Base-by-base conservation (phyloP, 495 filamentous ascomycete species). In the Trichoderma orchidacearum region DNA sequence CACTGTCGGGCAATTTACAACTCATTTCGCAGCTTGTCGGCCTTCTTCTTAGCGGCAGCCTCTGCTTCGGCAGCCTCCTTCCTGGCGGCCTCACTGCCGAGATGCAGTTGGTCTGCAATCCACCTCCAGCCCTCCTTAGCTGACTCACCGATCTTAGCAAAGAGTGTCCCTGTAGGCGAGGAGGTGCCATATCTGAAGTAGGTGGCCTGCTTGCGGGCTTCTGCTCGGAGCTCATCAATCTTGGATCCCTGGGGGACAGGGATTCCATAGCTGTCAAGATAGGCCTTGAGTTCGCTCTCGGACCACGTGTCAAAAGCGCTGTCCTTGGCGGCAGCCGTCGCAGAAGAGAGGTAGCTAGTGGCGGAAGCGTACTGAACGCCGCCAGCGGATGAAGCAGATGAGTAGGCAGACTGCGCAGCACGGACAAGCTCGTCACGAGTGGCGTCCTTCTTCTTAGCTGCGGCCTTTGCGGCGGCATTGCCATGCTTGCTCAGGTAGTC, bases 121-220 rank as follows among this genome's bases (percentile, higher is more conserved):
- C 87, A 89, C 41, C 86, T 71, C 66, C 71, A 75, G 5, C 68
- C 67, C 27, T 62, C 66, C 62, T 72, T 67, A 50, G 78, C 69
- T 41, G 70, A 72, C 50, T 81, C 76, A 60, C 76, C 68, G 53
- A 89, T 54, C 68, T 81, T 83, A 63, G 80, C 83, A 57, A 81
- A 83, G 51, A 89, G 70, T 4, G 83, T 86, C 28, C 75, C 78
- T 56, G 77, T 70, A 0, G 86, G 86, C 25, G 69, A 81, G 18
- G 75, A 82, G 8, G 85, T 87, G 54, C 87, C 87, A 63, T 90
- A 89, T 66, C 77, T 79, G 77, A 89, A 90, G 70, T 85, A 90
- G 12, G 84, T 85, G 8, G 77, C 75, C 56, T 89, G 82, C 61
- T 83, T 83, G 53, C 87, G 82, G 12, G 85, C 86, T 38, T 83